Evolutionary conservation across 192 early-diverging fungal species (phyloP).

Genomic region (Thamnidium elegans): DNA sequence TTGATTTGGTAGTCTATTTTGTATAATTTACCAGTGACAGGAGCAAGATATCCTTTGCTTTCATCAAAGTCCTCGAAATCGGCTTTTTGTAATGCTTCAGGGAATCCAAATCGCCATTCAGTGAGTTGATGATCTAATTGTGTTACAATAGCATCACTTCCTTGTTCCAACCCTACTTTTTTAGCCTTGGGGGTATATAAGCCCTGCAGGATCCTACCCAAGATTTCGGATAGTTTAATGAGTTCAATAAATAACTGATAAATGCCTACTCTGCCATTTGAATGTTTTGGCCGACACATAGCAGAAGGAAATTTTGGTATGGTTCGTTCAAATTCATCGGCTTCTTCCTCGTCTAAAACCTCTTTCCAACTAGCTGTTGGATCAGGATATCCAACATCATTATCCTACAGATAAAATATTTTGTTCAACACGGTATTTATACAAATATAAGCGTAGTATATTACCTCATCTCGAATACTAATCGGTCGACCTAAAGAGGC

Average conservation of each 20-base stretch:
- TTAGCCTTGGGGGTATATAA: constrained; percentile 37
- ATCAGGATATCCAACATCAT: constrained; percentile 30
- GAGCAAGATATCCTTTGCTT: constrained; percentile 18
- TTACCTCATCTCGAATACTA: constrained; percentile 43
- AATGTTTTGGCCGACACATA: constrained; percentile 10
- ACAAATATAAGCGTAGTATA: not conserved
- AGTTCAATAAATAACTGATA: constrained; percentile 38
- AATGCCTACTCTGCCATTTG: constrained; percentile 17
- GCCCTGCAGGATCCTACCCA: constrained; percentile 36
- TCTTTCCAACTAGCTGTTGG: constrained; percentile 30
- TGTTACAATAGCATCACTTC: constrained; percentile 35
- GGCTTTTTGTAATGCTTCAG: constrained; percentile 26
- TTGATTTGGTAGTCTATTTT: not conserved
- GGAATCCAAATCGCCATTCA: constrained; percentile 36
- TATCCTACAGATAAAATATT: constrained; percentile 18
- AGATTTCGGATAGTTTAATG: constrained; percentile 36
- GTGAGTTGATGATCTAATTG: constrained; percentile 35
- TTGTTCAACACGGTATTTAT: not conserved
- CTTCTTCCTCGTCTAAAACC: constrained; percentile 21
- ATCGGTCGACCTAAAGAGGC: constrained; percentile 63
- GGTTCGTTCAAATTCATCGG: constrained; percentile 12
- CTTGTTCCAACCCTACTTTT: constrained; percentile 24
- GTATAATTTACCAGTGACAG: constrained; percentile 28
- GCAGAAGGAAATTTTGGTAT: constrained; percentile 24
- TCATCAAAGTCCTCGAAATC: constrained; percentile 30